Evolutionary conservation across 225 moss, liverwort and hornwort species (phyloP), one percentile per base, ranked within the genome.

Genomic region (Pseudisothecium myosuroides): DNA sequence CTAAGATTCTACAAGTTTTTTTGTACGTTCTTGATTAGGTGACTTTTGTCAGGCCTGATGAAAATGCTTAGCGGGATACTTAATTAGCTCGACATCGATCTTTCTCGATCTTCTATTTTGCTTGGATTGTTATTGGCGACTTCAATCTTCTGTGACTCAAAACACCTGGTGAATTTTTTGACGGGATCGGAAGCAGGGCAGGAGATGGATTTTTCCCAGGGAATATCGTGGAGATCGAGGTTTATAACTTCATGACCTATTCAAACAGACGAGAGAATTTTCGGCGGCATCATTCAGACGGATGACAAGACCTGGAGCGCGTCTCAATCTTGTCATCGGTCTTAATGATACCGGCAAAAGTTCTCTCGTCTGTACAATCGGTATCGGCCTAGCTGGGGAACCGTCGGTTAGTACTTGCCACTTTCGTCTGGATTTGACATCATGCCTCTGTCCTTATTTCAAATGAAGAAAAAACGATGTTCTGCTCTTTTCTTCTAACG

Each of bases 271-370:
- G n/a, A n/a, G n/a, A n/a, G n/a, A n/a, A n/a, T n/a, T n/a, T n/a
- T n/a, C n/a, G n/a, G n/a, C n/a, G n/a, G n/a, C n/a, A n/a, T n/a
- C n/a, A n/a, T n/a, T n/a, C n/a, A n/a, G n/a, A n/a, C n/a, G n/a
- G 47, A 96, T 90, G 85, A 90, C 92, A 8, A 88, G 89, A 83
- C 95, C 93, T 47, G 94, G 93, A 84, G 92, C 96, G 52, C 92
- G 95, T 31, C 93, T 96, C 80, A 97, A 95, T 89, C 94, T 95
- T 52, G 92, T 97, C 23, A 92, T 96, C 62, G 94, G 95, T 81
- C 95, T 93, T n/a, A 97, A 94, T 86, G 94, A 94, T 27, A 94
- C 93, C 10, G 93, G 96, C 28, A 96, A 95, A 88, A 96, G 94
- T 83, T 95, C 95, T 76, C 88, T 96, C 5, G 94, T 96, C 24